These are phyloP conservation scores for Rhododendron ferrugineum DNA, from an alignment of 148 eudicot genomes.

Conservation along the genomic window DNA sequence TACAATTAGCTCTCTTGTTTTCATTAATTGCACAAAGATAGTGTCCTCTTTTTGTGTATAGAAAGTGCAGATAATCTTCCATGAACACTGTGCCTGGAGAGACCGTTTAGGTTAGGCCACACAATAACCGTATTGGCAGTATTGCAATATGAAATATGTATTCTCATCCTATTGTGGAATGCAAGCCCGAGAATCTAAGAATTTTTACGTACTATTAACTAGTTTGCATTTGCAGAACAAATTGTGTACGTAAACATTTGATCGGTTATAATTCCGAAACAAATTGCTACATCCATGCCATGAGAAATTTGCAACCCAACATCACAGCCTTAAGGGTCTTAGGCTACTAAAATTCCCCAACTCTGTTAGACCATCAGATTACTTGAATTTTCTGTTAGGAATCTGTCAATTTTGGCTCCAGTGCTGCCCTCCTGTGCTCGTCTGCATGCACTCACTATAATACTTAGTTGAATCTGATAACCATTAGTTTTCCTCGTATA, in stretches of 20 bases:
- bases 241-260: not conserved
- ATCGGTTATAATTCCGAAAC: not conserved
- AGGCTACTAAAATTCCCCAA: not conserved
- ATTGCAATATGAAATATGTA: not conserved
- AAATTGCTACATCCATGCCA: not conserved
- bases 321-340: not conserved
- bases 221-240: not conserved
- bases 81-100: not conserved
- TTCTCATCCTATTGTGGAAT: not conserved
- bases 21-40: not conserved
- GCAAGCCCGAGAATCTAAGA: not conserved
- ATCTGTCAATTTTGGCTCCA: not conserved
- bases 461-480: not conserved
- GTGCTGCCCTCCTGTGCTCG: not conserved
- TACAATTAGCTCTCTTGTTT: conserved; percentile 4
- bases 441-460: not conserved
- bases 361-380: not conserved
- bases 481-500: not conserved
- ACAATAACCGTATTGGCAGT: not conserved
- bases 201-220: not conserved
- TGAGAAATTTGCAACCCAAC: not conserved
- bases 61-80: not conserved
- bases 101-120: not conserved
- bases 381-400: not conserved
- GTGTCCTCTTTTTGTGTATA: not conserved